phyloP scores from a whole-genome alignment of 805 yeast genomes.

The Pichia gijzeniarum region DNA sequence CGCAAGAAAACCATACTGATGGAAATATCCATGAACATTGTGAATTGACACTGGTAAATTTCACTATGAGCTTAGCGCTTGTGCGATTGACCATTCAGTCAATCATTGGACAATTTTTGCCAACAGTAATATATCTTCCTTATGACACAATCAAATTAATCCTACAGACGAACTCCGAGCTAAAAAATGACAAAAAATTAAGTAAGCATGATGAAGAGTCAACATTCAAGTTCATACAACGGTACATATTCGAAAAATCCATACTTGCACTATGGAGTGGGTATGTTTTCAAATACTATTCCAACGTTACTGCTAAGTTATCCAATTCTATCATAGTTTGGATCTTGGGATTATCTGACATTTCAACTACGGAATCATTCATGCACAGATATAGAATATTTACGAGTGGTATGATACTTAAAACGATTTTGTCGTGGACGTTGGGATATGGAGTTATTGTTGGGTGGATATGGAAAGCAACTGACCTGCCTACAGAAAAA shows the following conservation, averaged over 20 bases:
- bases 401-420: background rate
- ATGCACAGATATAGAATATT: background rate
- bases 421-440: background rate
- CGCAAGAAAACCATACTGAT: no score
- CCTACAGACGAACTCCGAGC: no score
- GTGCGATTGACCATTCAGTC: no score
- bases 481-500: background rate
- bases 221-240: background rate
- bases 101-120: no score
- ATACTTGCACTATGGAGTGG: conserved; percentile 2
- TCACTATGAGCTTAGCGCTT: no score
- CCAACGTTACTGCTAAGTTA: background rate
- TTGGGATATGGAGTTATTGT: background rate
- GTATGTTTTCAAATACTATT: background rate
- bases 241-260: no score
- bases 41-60: no score
- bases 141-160: no score
- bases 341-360: background rate
- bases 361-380: background rate
- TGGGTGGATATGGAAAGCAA: background rate
- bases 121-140: no score
- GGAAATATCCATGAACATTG: no score
- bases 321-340: background rate
- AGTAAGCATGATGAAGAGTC: no score
- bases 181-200: no score